Percentiles rank a stretch among this genome's conserved stretches.
These are phyloP conservation scores for Fusarium annulatum DNA, from an alignment of 2,329 filamentous ascomycete genomes.

Conservation along the genomic window DNA sequence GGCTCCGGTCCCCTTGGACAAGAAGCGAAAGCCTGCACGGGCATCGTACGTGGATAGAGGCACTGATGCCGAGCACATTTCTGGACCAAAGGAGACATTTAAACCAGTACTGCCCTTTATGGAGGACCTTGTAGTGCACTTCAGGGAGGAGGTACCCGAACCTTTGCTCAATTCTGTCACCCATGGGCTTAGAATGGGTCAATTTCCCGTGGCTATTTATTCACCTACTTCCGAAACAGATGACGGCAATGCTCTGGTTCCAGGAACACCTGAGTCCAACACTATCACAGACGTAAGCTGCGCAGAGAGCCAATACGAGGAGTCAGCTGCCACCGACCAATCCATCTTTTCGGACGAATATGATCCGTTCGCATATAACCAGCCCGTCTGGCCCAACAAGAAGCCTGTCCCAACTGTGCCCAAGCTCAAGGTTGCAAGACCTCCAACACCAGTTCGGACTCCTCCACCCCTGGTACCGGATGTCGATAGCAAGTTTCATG, in stretches of 20 bases:
- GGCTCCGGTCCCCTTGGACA: slow-evolving; percentile 45
- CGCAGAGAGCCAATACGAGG: slow-evolving; percentile 24
- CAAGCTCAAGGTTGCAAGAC: slow-evolving; percentile 47
- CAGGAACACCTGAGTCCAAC: slow-evolving; percentile 45
- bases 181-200: slow-evolving; percentile 53
- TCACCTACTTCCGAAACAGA: slow-evolving; percentile 41
- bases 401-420: slow-evolving; percentile 36
- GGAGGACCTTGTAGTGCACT: slow-evolving; percentile 68
- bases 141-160: slow-evolving; percentile 59
- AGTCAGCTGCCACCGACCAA: slow-evolving; percentile 23
- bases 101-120: slow-evolving; percentile 61
- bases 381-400: slow-evolving; percentile 39
- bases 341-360: slow-evolving; percentile 52
- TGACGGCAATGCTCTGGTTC: slow-evolving; percentile 29
- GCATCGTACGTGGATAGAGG: slow-evolving; percentile 54
- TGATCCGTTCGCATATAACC: slow-evolving; percentile 58
- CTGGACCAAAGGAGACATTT: slow-evolving; percentile 43
- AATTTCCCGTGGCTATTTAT: slow-evolving; percentile 42
- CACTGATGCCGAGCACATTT: slow-evolving; percentile 50
- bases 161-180: slow-evolving; percentile 59
- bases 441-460: slow-evolving; percentile 58
- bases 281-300: slow-evolving; percentile 10
- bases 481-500: slow-evolving; percentile 56
- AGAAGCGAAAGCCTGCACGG: slow-evolving; percentile 43
- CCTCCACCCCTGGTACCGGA: slow-evolving; percentile 51